Evolutionary conservation across 768 basidiomycete genomes (phyloP).

Genomic region (Leccinum subgranulosum): DNA sequence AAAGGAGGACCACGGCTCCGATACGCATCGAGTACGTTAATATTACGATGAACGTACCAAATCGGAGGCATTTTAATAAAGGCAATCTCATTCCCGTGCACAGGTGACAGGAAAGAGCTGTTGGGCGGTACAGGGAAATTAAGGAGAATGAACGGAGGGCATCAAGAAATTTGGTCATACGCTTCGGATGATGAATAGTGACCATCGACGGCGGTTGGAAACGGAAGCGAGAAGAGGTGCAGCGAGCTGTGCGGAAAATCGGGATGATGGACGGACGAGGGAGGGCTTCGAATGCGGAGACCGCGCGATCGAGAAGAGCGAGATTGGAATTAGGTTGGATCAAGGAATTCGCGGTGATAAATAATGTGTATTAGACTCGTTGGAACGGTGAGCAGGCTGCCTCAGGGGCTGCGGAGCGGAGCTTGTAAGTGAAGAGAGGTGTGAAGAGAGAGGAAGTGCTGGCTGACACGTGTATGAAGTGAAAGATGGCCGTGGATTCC

Average conservation of each 20-base stretch:
- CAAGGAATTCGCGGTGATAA: slow-evolving; percentile 14
- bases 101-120: slow-evolving; percentile 4
- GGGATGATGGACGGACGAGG: slow-evolving; percentile 14
- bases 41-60: slow-evolving; percentile 16
- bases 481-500: slow-evolving; percentile 19
- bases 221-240: background rate
- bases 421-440: slow-evolving; percentile 18
- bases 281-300: slow-evolving; percentile 13
- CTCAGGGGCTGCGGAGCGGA: slow-evolving; percentile 7
- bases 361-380: slow-evolving; percentile 3
- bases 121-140: slow-evolving; percentile 2
- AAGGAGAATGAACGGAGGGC: slow-evolving; percentile 5
- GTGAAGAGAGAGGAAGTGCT: slow-evolving; percentile 15
- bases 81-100: slow-evolving; percentile 24
- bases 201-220: background rate
- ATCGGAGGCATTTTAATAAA: slow-evolving; percentile 20
- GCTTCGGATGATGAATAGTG: slow-evolving; percentile 18
- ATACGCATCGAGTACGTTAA: slow-evolving; percentile 28
- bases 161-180: slow-evolving; percentile 4
- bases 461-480: slow-evolving; percentile 22
- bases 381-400: slow-evolving; percentile 6
- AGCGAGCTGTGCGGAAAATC: slow-evolving; percentile 20
- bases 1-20: slow-evolving; percentile 22
- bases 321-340: slow-evolving; percentile 25
- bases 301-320: slow-evolving; percentile 21